A percentile compares a stretch with the other conserved stretches of the same genome.
phyloP scores from a whole-genome alignment of 2,329 filamentous ascomycete genomes.

The Phialophora tarda region DNA sequence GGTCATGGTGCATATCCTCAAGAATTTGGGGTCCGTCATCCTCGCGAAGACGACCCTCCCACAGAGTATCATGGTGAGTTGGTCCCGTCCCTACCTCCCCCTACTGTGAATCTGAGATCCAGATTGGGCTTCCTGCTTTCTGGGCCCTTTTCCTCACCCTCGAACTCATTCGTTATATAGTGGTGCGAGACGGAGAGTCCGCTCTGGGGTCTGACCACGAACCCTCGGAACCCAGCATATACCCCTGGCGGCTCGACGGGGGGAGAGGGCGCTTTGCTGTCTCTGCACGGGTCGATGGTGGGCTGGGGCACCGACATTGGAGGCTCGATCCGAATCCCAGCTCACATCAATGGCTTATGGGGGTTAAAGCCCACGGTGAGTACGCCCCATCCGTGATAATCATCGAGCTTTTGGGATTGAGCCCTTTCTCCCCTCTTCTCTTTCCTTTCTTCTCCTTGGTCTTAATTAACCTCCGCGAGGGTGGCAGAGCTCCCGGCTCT shows the following conservation, averaged over 20 bases:
- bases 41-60: slow-evolving; percentile 60
- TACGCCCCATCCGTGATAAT: too few relatives aligned
- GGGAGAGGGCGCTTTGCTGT: slow-evolving; percentile 52
- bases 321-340: slow-evolving; percentile 58
- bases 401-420: too few relatives aligned
- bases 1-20: slow-evolving; percentile 57
- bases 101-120: too few relatives aligned
- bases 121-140: too few relatives aligned
- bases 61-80: slow-evolving; percentile 60
- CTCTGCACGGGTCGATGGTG: slow-evolving; percentile 50
- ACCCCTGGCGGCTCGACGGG: slow-evolving; percentile 58
- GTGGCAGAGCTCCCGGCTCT: slow-evolving; percentile 60
- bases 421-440: too few relatives aligned
- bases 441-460: too few relatives aligned
- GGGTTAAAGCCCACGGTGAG: slow-evolving; percentile 54
- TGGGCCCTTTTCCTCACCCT: too few relatives aligned
- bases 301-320: slow-evolving; percentile 61
- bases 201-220: slow-evolving; percentile 57
- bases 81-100: too few relatives aligned
- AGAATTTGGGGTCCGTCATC: slow-evolving; percentile 57
- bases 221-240: slow-evolving; percentile 51
- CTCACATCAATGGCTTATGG: slow-evolving; percentile 56
- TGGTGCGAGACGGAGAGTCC: slow-evolving; percentile 62
- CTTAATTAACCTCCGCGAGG: too few relatives aligned
- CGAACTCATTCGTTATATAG: slow-evolving; percentile 43